Base-by-base conservation (phyloP, 2,329 filamentous ascomycete species). In the Magnaporthiopsis poae region DNA sequence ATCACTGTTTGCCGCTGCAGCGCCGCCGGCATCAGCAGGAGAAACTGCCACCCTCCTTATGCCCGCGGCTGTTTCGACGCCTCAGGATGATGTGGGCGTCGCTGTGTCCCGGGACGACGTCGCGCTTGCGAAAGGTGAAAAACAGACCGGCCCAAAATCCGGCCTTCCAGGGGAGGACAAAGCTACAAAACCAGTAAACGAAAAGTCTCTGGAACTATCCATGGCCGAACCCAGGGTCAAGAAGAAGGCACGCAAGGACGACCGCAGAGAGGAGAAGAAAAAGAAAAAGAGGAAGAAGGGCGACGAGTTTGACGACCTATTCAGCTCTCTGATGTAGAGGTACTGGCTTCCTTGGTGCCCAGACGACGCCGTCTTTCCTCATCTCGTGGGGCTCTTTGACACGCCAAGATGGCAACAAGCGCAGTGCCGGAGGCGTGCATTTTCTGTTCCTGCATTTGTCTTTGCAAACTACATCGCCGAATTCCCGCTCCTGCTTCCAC, bases 291-390 rank as follows among this genome's bases (percentile, higher is more conserved):
- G 77, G 69, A 78, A 75, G 70, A 81, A 80, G 71, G 25, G 59
- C 25, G 73, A 92, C 73, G 88, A 73, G 60, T 90, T 94, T 66
- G 90, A 92, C 69, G 87, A 88, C 72, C 76, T 94, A 31, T 95
- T 95, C 72, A 82, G 81, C 65, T 83, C 83, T 12, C 75, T 91
- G 12, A 71, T 84, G 60, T 83, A 69, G 39, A 27, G 35, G 56
- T 7, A 3, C 21, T 61, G n/a, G 60, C 29, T 36, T 36, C 11
- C 35, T 12, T 13, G 11, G 35, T 11, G 11, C 2, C 35, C 35
- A 11, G 3, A 12, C 1, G 35, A 11, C 12, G 12, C 11, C 35
- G 11, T 11, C 11, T 36, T 12, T 11, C 35, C 35, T 36, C 35
- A 36, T 12, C 35, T 36, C 35, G 12, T 4, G 35, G 35, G 35